These are phyloP conservation scores for Epichloe sp. DNA, from an alignment of 2,329 filamentous ascomycete species.

Conservation along the genomic window DNA sequence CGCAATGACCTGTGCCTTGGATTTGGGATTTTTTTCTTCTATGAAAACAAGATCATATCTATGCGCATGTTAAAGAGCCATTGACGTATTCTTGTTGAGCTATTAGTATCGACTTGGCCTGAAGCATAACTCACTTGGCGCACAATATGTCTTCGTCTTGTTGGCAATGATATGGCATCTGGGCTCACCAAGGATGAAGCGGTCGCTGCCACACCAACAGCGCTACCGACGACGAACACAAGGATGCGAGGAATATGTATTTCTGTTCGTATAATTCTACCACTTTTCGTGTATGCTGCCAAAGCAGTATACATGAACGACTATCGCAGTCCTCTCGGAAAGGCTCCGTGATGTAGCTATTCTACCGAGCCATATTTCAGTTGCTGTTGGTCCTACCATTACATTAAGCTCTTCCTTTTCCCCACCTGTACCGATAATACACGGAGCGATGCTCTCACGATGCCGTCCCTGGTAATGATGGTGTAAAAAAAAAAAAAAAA, in stretches of 20 bases:
- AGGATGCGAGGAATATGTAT: too few relatives aligned
- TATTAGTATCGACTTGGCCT: too few relatives aligned
- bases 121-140: too few relatives aligned
- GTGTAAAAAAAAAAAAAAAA: background rate
- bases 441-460: background rate
- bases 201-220: background rate
- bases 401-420: background rate
- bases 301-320: background rate
- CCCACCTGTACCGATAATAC: background rate
- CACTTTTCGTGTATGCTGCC: background rate
- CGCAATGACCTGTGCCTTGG: background rate
- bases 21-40: too few relatives aligned
- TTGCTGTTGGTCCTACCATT: background rate
- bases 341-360: background rate
- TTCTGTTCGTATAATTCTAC: background rate
- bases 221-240: too few relatives aligned
- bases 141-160: too few relatives aligned
- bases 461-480: background rate
- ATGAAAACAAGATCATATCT: too few relatives aligned
- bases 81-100: too few relatives aligned
- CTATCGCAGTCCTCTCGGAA: background rate
- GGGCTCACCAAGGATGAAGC: too few relatives aligned
- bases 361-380: background rate
- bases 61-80: too few relatives aligned
- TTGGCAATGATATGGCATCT: too few relatives aligned